phyloP scores from a whole-genome alignment of 1,284 basidiomycete species.

The Tremellales sp. region DNA sequence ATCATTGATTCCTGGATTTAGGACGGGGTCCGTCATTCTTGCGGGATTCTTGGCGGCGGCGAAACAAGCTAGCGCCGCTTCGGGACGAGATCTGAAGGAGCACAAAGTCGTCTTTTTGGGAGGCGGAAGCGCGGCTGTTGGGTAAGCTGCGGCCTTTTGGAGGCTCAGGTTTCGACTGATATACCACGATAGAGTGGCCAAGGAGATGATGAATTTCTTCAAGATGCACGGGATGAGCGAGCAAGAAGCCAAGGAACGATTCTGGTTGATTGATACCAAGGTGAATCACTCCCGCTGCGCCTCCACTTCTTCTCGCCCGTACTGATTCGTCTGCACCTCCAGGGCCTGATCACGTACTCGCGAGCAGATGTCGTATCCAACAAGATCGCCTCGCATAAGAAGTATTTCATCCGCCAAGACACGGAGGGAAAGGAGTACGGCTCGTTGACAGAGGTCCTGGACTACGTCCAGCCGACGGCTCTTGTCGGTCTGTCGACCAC shows the following conservation, averaged over 20 bases:
- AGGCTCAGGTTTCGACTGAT: neutral
- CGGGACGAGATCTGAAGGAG: conserved; percentile 63
- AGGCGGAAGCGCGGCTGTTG: conserved; percentile 45
- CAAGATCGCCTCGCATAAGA: conserved; percentile 75
- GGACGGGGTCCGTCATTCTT: conserved; percentile 86
- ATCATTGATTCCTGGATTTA: neutral
- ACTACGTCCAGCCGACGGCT: conserved; percentile 84
- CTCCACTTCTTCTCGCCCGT: neutral
- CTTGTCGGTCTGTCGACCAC: conserved; percentile 87
- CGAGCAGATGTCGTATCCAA: conserved; percentile 57
- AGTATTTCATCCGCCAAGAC: conserved; percentile 72
- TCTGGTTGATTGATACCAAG: conserved; percentile 79
- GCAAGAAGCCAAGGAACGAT: conserved; percentile 70
- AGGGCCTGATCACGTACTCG: conserved; percentile 71
- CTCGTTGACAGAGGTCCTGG: conserved; percentile 73
- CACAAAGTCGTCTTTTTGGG: conserved; percentile 84
- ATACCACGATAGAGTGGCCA: conserved; percentile 60
- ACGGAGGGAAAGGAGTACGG: conserved; percentile 71
- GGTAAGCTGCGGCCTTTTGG: conserved; percentile 16
- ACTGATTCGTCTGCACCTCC: conserved; percentile 23
- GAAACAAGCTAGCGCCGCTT: conserved; percentile 66
- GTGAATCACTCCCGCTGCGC: conserved; percentile 19
- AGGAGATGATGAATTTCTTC: conserved; percentile 86
- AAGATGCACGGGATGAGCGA: conserved; percentile 65
- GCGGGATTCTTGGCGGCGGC: conserved; percentile 88